These are phyloP conservation scores for Chrysanthemum lavandulifolium DNA, from an alignment of 129 eudicot genomes.

Conservation along the genomic window DNA sequence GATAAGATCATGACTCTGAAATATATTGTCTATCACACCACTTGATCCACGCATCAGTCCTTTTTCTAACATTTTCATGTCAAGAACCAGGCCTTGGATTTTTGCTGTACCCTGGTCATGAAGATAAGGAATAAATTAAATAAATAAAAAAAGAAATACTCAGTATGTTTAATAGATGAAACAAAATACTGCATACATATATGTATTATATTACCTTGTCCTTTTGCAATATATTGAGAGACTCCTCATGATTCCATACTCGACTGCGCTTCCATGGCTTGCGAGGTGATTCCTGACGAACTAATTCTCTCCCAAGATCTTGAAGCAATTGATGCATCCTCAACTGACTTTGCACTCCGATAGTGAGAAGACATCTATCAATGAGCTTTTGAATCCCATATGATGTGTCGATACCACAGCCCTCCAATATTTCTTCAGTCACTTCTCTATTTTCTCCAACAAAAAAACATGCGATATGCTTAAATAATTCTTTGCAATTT, in stretches of 20 bases:
- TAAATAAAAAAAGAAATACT: background rate
- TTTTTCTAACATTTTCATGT: conserved; percentile 10
- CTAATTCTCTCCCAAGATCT: conserved; percentile 30
- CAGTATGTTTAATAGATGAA: background rate
- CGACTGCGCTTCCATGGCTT: conserved; percentile 28
- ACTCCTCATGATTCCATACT: conserved; percentile 24
- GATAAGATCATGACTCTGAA: background rate
- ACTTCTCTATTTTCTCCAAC: background rate
- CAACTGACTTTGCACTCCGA: background rate
- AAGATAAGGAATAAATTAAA: background rate
- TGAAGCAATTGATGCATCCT: conserved; percentile 23
- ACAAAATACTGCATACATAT: no score
- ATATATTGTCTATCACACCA: background rate
- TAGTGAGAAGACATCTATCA: conserved; percentile 18
- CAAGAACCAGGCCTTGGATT: conserved; percentile 22
- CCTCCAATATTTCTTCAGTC: background rate
- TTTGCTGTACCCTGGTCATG: conserved; percentile 6
- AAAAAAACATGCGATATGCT: conserved; percentile 9
- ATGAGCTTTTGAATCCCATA: conserved; percentile 23
- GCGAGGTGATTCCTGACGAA: conserved; percentile 21
- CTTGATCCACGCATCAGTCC: background rate
- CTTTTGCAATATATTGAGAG: conserved; percentile 7
- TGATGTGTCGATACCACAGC: background rate
- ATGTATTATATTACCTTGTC: conserved; percentile 5
- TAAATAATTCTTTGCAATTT: background rate